Evolutionary conservation across 495 filamentous ascomycete species (phyloP).

Genomic region (Talaromyces thailandensis): DNA sequence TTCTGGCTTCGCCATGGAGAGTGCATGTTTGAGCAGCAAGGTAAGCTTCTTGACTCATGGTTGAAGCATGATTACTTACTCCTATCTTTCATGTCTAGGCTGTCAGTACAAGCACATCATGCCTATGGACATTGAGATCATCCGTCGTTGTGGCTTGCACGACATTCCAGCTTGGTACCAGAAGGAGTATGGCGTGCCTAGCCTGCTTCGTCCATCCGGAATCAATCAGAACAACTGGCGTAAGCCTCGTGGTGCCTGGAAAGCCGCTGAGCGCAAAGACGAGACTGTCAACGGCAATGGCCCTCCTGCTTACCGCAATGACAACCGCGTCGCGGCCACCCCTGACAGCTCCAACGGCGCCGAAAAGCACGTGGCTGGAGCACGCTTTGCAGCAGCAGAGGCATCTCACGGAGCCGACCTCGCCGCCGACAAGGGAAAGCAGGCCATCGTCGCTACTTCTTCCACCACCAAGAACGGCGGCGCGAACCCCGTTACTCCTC

Average conservation of each 20-base stretch:
- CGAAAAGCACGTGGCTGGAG: not conserved
- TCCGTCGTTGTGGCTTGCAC: conserved; percentile 53
- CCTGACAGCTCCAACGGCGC: not conserved
- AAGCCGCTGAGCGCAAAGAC: not conserved
- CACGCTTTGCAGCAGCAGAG: not conserved
- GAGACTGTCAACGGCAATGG: not conserved
- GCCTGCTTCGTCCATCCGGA: not conserved
- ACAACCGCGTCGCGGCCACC: not conserved
- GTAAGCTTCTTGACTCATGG: conserved; percentile 12
- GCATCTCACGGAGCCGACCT: not conserved
- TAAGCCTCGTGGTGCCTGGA: conserved; percentile 1
- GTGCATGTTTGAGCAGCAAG: conserved; percentile 77
- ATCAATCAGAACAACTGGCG: conserved; percentile 3
- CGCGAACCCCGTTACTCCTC: conserved; percentile 3
- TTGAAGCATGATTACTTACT: not conserved
- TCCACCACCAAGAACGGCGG: not conserved
- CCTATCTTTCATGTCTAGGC: conserved; percentile 22
- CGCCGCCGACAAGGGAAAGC: not conserved
- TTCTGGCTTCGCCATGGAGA: conserved; percentile 79
- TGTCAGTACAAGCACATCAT: conserved; percentile 86
- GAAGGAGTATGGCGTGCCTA: conserved; percentile 29
- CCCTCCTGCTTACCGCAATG: not conserved
- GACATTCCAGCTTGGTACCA: conserved; percentile 49
- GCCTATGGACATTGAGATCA: conserved; percentile 51
- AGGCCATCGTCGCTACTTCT: conserved; percentile 6